Evolutionary conservation across 2,329 filamentous ascomycete genomes (phyloP).

Genomic region (Xenosphaeropsis pyriputrescens): DNA sequence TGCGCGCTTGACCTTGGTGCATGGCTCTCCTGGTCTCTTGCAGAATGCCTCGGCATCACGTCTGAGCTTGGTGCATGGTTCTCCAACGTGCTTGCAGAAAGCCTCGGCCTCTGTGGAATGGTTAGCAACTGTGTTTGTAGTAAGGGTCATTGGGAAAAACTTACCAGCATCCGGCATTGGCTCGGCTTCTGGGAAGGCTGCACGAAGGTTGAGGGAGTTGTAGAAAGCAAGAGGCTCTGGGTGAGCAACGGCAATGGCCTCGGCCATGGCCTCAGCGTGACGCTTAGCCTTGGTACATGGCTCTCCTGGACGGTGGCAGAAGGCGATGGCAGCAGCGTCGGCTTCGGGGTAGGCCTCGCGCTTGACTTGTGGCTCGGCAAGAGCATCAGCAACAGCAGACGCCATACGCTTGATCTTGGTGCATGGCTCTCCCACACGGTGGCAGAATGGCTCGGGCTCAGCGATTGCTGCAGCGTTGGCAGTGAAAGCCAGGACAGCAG

Average conservation of each 20-base stretch:
- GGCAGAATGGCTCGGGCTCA: slow-evolving; percentile 9
- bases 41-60: slow-evolving; percentile 5
- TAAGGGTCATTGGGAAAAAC: not conserved
- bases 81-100: slow-evolving; percentile 10
- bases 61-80: slow-evolving; percentile 7
- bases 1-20: slow-evolving; percentile 14
- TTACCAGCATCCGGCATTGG: slow-evolving; percentile 2
- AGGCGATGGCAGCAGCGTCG: slow-evolving; percentile 4
- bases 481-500: slow-evolving; percentile 23
- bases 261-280: slow-evolving; percentile 21
- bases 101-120: slow-evolving; percentile 5
- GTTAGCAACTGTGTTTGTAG: not conserved
- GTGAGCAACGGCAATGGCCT: slow-evolving; percentile 10
- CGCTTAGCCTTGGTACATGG: slow-evolving; percentile 28
- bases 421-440: slow-evolving; percentile 14
- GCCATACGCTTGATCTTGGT: slow-evolving; percentile 18
- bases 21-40: slow-evolving; percentile 6
- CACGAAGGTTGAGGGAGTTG: slow-evolving; percentile 2
- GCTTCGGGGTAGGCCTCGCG: not conserved
- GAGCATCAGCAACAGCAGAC: slow-evolving; percentile 14
- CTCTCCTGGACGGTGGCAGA: slow-evolving; percentile 24
- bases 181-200: slow-evolving; percentile 1
- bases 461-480: slow-evolving; percentile 17
- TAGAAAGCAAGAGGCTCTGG: slow-evolving; percentile 4
- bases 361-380: slow-evolving; percentile 7